Base-by-base conservation (phyloP, 2,329 filamentous ascomycete genomes). In the Camptophora hylomeconis region DNA sequence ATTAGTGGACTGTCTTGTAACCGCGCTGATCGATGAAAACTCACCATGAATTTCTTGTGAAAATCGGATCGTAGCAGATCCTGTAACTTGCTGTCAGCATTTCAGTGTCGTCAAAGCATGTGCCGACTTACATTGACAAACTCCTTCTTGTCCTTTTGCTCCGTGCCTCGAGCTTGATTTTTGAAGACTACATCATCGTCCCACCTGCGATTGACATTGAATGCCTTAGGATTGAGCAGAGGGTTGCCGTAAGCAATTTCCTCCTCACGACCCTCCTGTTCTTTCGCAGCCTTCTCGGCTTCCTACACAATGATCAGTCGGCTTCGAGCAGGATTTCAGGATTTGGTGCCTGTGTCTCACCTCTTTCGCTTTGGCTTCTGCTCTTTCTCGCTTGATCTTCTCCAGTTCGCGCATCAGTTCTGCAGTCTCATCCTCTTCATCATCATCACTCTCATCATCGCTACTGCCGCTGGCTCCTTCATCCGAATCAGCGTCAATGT, bases 181-280 rank as follows among this genome's bases (percentile, higher is more conserved):
- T 93, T 95, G 61, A 98, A 98, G 3, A 98, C 86, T 8, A 98
- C 89, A 52, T 98, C 89, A 47, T 98, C 89, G 45, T 98, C 89
- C 89, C 89, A 98, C 45, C 86, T 61, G 8, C 51, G 47, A 40
- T 93, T 94, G 48, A 94, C 76, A 34, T 77, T 84, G 52, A 92
- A 95, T 45, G 93, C 84, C 52, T 81, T 80, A 28, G 67, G 51
- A 45, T 95, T 94, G 32, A 98, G 68, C 28, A 98, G 60, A 20
- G 89, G 89, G 52, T 98, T 98, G 5, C 89, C 89, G 22, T 80
- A 63, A 19, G 89, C 87, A 46, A 95, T 92, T 46, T 94, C 81
- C 40, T 75, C 69, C 55, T 93, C 87, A 36, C 81, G 69, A 48
- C 79, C 71, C 49, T 87, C 84, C 49, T 89, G 68, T 50, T 94